These are phyloP conservation scores for Fagopyrum tataricum DNA, from an alignment of 148 eudicot genomes.

Conservation along the genomic window DNA sequence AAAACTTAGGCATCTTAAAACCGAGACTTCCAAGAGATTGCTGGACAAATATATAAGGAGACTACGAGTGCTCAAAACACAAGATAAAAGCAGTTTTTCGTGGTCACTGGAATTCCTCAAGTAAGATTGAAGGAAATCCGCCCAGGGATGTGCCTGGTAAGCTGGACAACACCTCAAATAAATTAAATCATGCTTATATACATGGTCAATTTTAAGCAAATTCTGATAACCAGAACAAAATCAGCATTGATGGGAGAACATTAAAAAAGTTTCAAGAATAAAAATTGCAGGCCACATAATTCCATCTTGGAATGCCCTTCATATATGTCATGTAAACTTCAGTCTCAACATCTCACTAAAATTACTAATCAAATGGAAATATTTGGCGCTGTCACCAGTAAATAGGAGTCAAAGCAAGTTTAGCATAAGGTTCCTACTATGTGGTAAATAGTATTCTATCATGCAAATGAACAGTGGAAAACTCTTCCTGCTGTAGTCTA, in stretches of 20 bases:
- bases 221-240: neutral
- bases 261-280: neutral
- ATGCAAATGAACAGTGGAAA: neutral
- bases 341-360: neutral
- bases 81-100: neutral
- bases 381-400: neutral
- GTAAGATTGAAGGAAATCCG: neutral
- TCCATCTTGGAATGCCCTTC: neutral
- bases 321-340: neutral
- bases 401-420: neutral
- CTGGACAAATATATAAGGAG: neutral
- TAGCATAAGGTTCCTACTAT: neutral
- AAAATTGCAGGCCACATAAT: neutral
- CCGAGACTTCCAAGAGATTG: neutral
- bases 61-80: neutral
- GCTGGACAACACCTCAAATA: neutral
- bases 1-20: neutral
- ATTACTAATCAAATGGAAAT: neutral
- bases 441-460: neutral
- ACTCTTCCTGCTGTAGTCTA: neutral
- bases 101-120: neutral
- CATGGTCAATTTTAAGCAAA: neutral
- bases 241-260: neutral
- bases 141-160: neutral
- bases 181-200: neutral